phyloP scores from a whole-genome alignment of 805 yeast species.

The Ogataea degrootiae region DNA sequence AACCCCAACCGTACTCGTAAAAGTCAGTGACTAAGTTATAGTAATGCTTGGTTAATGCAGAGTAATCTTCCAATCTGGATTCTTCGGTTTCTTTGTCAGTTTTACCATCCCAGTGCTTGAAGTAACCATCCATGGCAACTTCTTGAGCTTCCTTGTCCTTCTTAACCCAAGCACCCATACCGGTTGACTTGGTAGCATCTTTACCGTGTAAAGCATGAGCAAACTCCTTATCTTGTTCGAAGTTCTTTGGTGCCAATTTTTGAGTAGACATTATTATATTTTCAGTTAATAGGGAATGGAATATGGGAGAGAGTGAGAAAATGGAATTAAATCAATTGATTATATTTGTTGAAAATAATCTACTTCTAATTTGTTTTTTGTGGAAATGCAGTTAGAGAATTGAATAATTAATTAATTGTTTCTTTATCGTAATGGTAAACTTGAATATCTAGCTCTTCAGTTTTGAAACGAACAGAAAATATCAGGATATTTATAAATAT shows the following conservation, averaged over 20 bases:
- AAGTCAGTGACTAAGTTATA: conserved; percentile 96
- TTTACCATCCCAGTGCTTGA: conserved; percentile 97
- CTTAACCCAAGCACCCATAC: conserved; percentile 69
- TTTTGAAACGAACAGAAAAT: too few species aligned
- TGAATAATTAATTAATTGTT: too few species aligned
- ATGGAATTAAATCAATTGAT: too few species aligned
- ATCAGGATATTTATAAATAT: too few species aligned
- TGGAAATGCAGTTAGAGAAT: too few species aligned
- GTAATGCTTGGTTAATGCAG: conserved; percentile 88
- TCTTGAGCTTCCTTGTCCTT: conserved; percentile 77
- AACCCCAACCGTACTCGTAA: conserved; percentile 99
- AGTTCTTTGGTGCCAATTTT: conserved; percentile 50
- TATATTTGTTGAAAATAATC: too few species aligned
- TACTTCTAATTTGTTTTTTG: too few species aligned
- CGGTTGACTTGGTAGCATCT: conserved; percentile 55
- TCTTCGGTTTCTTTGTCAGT: conserved; percentile 68
- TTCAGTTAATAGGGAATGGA: too few species aligned
- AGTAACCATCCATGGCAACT: conserved; percentile 83
- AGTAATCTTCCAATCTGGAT: conserved; percentile 75
- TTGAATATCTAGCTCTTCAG: too few species aligned
- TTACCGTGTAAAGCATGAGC: conserved; percentile 86
- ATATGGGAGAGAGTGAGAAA: too few species aligned
- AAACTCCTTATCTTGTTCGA: conserved; percentile 60
- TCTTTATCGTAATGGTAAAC: too few species aligned
- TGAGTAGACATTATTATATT: conserved; percentile 2